Evolutionary conservation across 495 filamentous ascomycete genomes (phyloP).

Genomic region (Neurospora tetraspora): DNA sequence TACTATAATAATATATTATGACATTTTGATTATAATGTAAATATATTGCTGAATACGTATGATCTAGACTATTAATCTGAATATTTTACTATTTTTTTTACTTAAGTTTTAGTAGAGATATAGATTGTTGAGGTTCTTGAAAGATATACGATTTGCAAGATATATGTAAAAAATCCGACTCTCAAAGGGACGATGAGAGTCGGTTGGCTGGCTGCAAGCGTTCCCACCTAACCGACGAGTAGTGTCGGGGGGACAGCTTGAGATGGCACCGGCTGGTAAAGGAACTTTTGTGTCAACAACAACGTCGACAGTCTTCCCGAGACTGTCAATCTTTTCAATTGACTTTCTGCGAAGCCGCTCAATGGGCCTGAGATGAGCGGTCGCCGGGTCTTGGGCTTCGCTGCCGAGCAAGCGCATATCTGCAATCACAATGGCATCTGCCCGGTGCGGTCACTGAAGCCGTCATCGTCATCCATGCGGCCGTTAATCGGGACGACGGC

Average conservation of each 20-base stretch:
- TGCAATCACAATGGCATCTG: constrained; percentile 2
- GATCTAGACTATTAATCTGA: too few species aligned
- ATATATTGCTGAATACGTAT: too few species aligned
- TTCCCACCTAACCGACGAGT: too few species aligned
- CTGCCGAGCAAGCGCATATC: constrained; percentile 10
- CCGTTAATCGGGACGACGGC: background rate
- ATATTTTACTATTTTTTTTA: too few species aligned
- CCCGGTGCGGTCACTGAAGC: background rate
- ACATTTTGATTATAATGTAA: too few species aligned
- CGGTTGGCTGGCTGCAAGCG: too few species aligned
- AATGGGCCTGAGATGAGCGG: constrained; percentile 20
- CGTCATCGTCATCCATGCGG: background rate
- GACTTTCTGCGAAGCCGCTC: background rate
- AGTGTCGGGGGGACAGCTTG: background rate
- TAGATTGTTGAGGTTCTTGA: too few species aligned
- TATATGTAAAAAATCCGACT: too few species aligned
- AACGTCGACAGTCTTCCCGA: background rate
- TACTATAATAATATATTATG: too few species aligned
- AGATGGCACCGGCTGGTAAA: background rate
- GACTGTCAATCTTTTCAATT: background rate
- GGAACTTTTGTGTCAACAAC: background rate
- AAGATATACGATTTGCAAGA: too few species aligned
- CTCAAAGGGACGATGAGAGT: too few species aligned
- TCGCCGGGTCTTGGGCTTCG: constrained; percentile 14
- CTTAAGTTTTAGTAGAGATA: too few species aligned